phyloP scores from a whole-genome alignment of 2,329 filamentous ascomycete genomes.

The Penicillium sp. region DNA sequence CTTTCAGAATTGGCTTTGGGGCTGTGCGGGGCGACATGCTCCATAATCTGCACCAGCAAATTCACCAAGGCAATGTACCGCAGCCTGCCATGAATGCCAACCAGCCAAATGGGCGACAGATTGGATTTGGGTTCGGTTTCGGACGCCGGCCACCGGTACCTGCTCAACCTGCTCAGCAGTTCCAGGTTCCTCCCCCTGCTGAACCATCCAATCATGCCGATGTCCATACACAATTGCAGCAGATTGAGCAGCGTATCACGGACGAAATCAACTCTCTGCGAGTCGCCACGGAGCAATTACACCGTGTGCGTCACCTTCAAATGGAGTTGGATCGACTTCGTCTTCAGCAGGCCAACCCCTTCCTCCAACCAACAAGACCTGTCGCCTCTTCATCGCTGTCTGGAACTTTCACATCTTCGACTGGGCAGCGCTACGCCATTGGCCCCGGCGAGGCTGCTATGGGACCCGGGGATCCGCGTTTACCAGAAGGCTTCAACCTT shows the following conservation, averaged over 20 bases:
- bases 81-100: slow-evolving; percentile 34
- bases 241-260: slow-evolving; percentile 67
- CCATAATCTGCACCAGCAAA: slow-evolving; percentile 64
- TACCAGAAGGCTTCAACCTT: slow-evolving; percentile 52
- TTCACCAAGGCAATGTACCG: slow-evolving; percentile 51
- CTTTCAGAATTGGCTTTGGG: slow-evolving; percentile 69
- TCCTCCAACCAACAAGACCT: slow-evolving; percentile 5
- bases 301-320: slow-evolving; percentile 65
- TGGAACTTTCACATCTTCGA: slow-evolving; percentile 18
- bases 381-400: slow-evolving; percentile 17
- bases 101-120: slow-evolving; percentile 35
- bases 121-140: slow-evolving; percentile 44
- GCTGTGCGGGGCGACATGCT: slow-evolving; percentile 60
- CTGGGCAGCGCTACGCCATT: slow-evolving; percentile 31
- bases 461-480: slow-evolving; percentile 42
- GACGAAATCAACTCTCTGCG: slow-evolving; percentile 65
- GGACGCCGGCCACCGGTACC: slow-evolving; percentile 31
- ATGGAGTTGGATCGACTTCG: slow-evolving; percentile 66
- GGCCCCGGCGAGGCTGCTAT: slow-evolving; percentile 33
- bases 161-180: slow-evolving; percentile 7
- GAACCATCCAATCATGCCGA: slow-evolving; percentile 23
- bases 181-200: slow-evolving; percentile 11
- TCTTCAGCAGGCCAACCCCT: slow-evolving; percentile 41
- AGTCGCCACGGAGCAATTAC: slow-evolving; percentile 64
- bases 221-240: slow-evolving; percentile 60